Base-by-base conservation (phyloP, 2,329 filamentous ascomycete species). In the Mycocentrospora acerina region DNA sequence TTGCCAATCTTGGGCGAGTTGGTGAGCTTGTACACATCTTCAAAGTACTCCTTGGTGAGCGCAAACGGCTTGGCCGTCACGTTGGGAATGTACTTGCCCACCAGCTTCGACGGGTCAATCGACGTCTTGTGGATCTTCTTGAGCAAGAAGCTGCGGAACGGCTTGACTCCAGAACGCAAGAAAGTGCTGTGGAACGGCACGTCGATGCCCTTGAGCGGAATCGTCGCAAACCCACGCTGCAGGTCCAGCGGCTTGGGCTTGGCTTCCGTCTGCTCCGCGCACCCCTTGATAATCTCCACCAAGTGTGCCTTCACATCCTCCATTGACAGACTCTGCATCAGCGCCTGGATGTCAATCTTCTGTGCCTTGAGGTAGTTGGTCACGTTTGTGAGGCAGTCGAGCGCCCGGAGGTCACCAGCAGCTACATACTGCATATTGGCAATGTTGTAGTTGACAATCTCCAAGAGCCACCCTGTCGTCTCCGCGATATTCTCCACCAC, bases 61-160 rank as follows among this genome's bases (percentile, higher is more conserved):
- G 90, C 89, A 67, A 98, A 98, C 12, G 93, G 93, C 72, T 85
- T 85, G 42, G 93, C 93, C 39, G 93, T 98, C 54, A 98, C 94
- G 71, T 98, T 98, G 57, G 93, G 93, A 54, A 98, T 97, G 74
- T 98, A 98, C 74, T 98, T 98, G 62, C 93, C 93, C 55, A 98
- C 80, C 62, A 98, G 75, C 79, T 97, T 97, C 68, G 88, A 86
- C 4, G 93, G 93, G 68, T 98, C 93, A 68, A 98, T 97, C 37
- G 88, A 94, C 16, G 90, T 96, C 82, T 95, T 95, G 80, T 97
- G 90, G 75, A 98, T 97, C 82, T 98, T 98, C 87, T 97, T 98
- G 59, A 97, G 85, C 66, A 98, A 72, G 82, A 98, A 98, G 29
- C 85, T 91, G 54, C 93, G 82, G 89, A 98, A 98, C 31, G 94